Evolutionary conservation across 345 rosid species (phyloP).

Genomic region (Heritiera littoralis): DNA sequence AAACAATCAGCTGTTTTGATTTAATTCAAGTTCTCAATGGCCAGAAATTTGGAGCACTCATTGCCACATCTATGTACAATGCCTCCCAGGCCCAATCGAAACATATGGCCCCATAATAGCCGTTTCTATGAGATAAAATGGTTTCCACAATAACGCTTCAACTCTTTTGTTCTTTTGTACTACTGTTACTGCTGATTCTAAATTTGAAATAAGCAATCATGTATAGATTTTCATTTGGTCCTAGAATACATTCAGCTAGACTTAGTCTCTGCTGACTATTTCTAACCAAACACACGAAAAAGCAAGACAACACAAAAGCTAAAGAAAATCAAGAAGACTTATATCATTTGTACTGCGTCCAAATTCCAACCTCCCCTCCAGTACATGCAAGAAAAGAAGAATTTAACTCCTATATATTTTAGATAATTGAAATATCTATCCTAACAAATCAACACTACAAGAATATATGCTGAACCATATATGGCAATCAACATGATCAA

Average conservation of each 20-base stretch:
- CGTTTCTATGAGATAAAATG: not conserved
- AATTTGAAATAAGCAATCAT: not conserved
- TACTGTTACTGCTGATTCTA: not conserved
- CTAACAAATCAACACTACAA: not conserved
- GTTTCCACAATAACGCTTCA: constrained; percentile 11
- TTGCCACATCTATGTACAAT: not conserved
- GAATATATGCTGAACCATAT: not conserved
- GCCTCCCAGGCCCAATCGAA: not conserved
- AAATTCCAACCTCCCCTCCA: not conserved
- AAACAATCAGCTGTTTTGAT: not conserved
- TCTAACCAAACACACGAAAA: not conserved
- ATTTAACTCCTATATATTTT: not conserved
- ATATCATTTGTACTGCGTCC: not conserved
- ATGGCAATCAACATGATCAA: not conserved
- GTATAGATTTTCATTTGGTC: not conserved
- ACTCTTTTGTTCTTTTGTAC: not conserved
- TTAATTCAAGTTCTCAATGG: constrained; percentile 4
- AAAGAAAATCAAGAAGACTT: not conserved
- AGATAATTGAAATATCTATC: not conserved
- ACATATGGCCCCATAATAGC: not conserved
- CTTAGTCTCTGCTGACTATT: not conserved
- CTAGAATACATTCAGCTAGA: not conserved
- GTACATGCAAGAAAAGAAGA: not conserved
- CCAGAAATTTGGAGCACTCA: not conserved
- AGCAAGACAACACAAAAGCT: constrained; percentile 3